Evolutionary conservation across 225 moss, liverwort and hornwort species (phyloP), one percentile per base, ranked within the genome.

Genomic region (Bryum argenteum): DNA sequence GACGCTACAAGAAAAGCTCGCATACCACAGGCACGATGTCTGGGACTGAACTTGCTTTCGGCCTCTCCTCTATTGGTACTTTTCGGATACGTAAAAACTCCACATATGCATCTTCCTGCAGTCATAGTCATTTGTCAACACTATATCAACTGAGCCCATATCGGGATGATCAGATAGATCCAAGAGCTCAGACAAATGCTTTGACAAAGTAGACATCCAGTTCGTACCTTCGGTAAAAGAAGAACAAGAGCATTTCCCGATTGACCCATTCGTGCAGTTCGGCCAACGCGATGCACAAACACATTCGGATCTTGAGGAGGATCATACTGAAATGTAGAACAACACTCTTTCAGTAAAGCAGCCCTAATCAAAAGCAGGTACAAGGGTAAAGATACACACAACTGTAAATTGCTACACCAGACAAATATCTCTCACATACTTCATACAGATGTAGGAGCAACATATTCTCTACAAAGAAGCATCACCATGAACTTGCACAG

Each of bases 221-320:
- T 28, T 43, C 77, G 75, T 56, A 94, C 97, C 92, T 92, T 92
- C 6, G 97, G 97, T 55, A 94, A 71, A 72, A 98, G 94, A 74
- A 92, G 89, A 54, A 91, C 89, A 67, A 98, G 89, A 9, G 97
- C 97, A 72, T 89, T 91, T 45, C 97, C 97, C 39, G 94, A 91
- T 72, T 92, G 97, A 16, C 97, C 97, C 97, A 98, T 98, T 81
- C 97, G 88, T 63, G 97, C 97, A 58, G 97, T 98, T 71, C 97
- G 94, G 74, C 97, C 97, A 42, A 98, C 94, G 44, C 97, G 92
- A 77, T 98, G 97, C 51, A 98, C 94, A 78, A 98, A 98, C 24
- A 98, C 97, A 81, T 94, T 98, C 23, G 97, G 97, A 83, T 98
- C 97, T 87, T 98, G 97, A 40, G 97, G 97, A 62, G 97, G 97